Evolutionary conservation across 2,329 filamentous ascomycete genomes (phyloP), one percentile per base, ranked within the genome.

Genomic region (Exophiala dermatitidis): DNA sequence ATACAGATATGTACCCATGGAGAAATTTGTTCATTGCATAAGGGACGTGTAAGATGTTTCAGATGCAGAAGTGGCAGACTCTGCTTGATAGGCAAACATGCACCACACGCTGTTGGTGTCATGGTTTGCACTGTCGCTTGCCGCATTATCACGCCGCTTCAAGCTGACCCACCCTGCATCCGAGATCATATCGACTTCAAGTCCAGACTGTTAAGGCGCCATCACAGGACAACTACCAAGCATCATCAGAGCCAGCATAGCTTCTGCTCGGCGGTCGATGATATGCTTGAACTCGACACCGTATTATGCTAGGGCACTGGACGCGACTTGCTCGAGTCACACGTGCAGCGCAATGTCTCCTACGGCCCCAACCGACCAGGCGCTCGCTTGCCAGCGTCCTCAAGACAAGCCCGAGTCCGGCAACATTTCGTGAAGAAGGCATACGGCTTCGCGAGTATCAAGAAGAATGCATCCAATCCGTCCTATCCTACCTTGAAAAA

Each of bases 391-490:
- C 53, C 44, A 53, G 37, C 59, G 29, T 54, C 57, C 34, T 42
- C 55, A 26, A 44, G 44, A 28, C 45, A 26, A 46, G 52, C 34
- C 38, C 62, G 49, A 52, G 52, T 36, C 36, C 62, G 49, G 52
- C 54, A 26, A 52, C 47, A 5, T 34, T 45, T 60, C 65, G 33
- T 59, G 64, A 61, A 40, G 57, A 60, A 9, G 66, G 68, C 38
- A 73, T 91, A 50, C 77, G 77, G 52, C 81, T 95, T 40, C 85
- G 90, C 61, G 77, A 86, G 62, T 96, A 95, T 65, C 90, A 96
- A 67, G 84, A 93, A 73, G 89, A 95, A 76, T 94, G 88, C 65
- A 94, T 96, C 56, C 81, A 87, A 64, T 83, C 89, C 0, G 86
- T 95, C 2, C 71, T 95, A 1, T 71, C 77, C 1, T 82, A 89